Conservation (phyloP, 2,329 filamentous ascomycete genomes). For the Leptographium radiaticola region DNA sequence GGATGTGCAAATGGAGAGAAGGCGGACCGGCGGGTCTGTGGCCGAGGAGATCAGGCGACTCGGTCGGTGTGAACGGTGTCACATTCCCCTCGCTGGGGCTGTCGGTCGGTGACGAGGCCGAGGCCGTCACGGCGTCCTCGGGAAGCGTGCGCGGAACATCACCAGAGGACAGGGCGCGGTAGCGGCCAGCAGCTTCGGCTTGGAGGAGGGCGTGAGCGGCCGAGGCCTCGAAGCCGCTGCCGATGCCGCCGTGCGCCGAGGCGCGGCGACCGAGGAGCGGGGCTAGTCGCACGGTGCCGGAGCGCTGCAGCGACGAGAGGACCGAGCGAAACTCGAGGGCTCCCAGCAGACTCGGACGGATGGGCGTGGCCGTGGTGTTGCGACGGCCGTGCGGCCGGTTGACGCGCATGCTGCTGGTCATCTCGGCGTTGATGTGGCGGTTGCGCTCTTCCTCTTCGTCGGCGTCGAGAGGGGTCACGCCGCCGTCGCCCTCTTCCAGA, state of each 20-base stretch:
- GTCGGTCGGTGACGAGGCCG: background rate
- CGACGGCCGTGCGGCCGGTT: conserved; percentile 52
- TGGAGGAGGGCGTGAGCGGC: background rate
- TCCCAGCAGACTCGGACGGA: conserved; percentile 84
- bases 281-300: conserved; percentile 60
- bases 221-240: background rate
- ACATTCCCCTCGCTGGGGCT: background rate
- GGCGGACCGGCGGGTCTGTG: background rate
- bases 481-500: background rate
- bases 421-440: conserved; percentile 62
- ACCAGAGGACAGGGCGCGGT: conserved; percentile 34
- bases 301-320: conserved; percentile 72
- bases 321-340: conserved; percentile 89
- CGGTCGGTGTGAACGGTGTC: background rate
- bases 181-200: conserved; percentile 13
- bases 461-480: conserved; percentile 16
- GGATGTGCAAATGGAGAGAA: conserved; percentile 32
- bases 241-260: background rate
- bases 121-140: background rate
- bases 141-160: conserved; percentile 19
- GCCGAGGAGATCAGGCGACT: background rate
- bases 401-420: conserved; percentile 87
- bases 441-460: conserved; percentile 36
- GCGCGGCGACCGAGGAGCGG: conserved; percentile 46
- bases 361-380: conserved; percentile 67